Evolutionary conservation across 371 early-diverging fungal genomes (phyloP).

Genomic region (Mucor racemosus): DNA sequence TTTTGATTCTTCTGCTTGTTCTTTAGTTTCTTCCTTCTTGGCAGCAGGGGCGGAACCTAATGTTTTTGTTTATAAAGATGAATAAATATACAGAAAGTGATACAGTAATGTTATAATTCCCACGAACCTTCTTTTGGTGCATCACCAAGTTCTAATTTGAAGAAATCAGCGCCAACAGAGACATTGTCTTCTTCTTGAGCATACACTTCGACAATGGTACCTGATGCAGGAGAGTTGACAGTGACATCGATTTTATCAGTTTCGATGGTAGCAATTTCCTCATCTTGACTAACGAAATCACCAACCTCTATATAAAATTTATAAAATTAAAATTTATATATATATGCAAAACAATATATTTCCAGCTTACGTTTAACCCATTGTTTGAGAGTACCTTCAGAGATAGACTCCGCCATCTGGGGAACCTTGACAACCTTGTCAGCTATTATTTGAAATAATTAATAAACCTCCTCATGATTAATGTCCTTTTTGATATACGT

Average conservation of each 20-base stretch:
- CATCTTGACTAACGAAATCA: constrained; percentile 92
- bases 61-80: background rate
- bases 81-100: background rate
- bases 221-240: constrained; percentile 93
- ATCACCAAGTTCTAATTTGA: constrained; percentile 85
- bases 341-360: background rate
- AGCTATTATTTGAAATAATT: constrained; percentile 39
- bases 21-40: constrained; percentile 52
- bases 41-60: constrained; percentile 43
- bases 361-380: constrained; percentile 90
- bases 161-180: constrained; percentile 91
- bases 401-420: constrained; percentile 96
- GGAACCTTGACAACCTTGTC: constrained; percentile 91
- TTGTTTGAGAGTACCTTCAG: constrained; percentile 94
- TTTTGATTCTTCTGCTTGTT: constrained; percentile 27
- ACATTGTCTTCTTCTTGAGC: constrained; percentile 94
- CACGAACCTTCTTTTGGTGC: constrained; percentile 66
- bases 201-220: constrained; percentile 83
- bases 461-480: background rate
- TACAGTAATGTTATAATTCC: constrained; percentile 1
- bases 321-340: background rate
- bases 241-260: constrained; percentile 98
- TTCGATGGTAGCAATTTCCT: constrained; percentile 95
- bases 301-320: constrained; percentile 78
- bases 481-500: background rate